Conservation (phyloP, 2,329 filamentous ascomycete species). For the Pseudogymnoascus pannorum region DNA sequence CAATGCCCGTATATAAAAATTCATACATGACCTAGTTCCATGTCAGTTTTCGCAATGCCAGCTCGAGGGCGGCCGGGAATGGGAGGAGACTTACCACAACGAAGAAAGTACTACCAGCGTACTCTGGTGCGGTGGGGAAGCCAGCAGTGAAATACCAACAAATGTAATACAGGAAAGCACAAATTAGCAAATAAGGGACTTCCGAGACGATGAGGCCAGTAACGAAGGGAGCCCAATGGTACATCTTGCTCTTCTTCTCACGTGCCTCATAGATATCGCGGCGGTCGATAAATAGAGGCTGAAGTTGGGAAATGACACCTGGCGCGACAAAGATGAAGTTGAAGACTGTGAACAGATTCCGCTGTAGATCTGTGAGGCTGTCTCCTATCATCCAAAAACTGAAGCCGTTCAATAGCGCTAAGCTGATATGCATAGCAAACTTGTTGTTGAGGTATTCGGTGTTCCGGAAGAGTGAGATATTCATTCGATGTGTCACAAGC, state of each 20-base stretch:
- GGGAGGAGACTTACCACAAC: conserved; percentile 34
- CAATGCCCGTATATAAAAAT: conserved; percentile 53
- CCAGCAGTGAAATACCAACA: conserved; percentile 55
- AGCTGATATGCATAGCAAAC: conserved; percentile 44
- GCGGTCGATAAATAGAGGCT: conserved; percentile 50
- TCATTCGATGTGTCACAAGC: conserved; percentile 57
- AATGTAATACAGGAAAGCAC: conserved; percentile 38
- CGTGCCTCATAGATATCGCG: conserved; percentile 51
- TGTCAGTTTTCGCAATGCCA: background rate
- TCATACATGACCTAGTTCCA: conserved; percentile 42
- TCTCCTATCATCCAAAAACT: conserved; percentile 53
- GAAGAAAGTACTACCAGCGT: conserved; percentile 45
- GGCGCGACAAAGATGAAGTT: conserved; percentile 57
- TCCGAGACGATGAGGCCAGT: conserved; percentile 43
- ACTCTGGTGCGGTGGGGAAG: conserved; percentile 8
- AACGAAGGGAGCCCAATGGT: conserved; percentile 53
- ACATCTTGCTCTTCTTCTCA: conserved; percentile 57
- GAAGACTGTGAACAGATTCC: conserved; percentile 51
- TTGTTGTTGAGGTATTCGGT: conserved; percentile 44
- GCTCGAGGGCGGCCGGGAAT: background rate
- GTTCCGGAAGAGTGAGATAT: conserved; percentile 56
- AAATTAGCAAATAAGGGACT: conserved; percentile 38
- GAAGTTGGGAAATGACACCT: conserved; percentile 50
- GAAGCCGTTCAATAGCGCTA: conserved; percentile 53
- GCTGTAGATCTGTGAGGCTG: conserved; percentile 43